A percentile compares a stretch with the other conserved stretches of the same genome.
These are phyloP conservation scores for Stephania cephalantha DNA, from an alignment of 164 flowering plant genomes.

Conservation along the genomic window DNA sequence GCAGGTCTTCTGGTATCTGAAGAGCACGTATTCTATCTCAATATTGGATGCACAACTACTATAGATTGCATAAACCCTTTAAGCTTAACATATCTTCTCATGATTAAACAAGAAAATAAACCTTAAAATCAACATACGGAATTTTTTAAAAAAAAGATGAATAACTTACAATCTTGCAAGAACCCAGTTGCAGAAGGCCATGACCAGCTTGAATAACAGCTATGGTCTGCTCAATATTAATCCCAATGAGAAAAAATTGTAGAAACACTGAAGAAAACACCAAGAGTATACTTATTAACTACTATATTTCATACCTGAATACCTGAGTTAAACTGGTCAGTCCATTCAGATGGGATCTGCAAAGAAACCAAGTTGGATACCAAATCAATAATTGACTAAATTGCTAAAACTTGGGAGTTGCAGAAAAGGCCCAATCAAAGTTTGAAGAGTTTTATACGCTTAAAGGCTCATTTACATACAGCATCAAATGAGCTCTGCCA, in stretches of 20 bases:
- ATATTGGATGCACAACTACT: conserved; percentile 4
- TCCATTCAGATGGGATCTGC: conserved; percentile 99
- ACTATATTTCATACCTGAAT: conserved; percentile 57
- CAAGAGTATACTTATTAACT: background rate
- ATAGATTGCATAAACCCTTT: background rate
- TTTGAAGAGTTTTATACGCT: no score
- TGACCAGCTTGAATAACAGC: conserved; percentile 99
- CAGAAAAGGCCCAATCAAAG: background rate
- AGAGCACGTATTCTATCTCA: background rate
- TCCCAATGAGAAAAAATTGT: background rate
- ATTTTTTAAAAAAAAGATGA: background rate
- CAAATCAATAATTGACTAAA: background rate
- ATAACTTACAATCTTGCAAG: conserved; percentile 95
- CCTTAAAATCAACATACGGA: background rate
- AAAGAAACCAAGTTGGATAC: conserved; percentile 16
- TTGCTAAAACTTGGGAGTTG: background rate
- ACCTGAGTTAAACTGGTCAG: conserved; percentile 97
- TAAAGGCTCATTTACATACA: conserved; percentile 40
- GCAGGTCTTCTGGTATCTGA: conserved; percentile 96
- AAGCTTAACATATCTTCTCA: background rate
- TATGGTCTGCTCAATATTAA: conserved; percentile 56
- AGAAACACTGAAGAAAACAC: conserved; percentile 12
- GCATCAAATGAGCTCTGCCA: conserved; percentile 99
- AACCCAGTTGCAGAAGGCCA: conserved; percentile 95
- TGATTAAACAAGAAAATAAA: background rate